Evolutionary conservation across 1,139 yeast species (phyloP).

Genomic region (Scheffersomyces parashehatae): DNA sequence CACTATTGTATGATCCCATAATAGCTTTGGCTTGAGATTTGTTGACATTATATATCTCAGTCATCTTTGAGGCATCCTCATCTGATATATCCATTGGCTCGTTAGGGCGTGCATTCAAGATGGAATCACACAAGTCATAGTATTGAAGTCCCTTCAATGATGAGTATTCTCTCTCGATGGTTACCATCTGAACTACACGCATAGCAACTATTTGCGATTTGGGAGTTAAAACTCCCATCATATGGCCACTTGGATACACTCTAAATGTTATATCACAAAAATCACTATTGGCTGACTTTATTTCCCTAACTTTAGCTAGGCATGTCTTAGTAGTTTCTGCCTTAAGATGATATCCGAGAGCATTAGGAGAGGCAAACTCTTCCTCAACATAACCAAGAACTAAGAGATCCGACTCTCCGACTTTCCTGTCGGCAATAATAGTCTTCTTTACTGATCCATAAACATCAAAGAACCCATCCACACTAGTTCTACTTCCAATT

Average conservation of each 20-base stretch:
- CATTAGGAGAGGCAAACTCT: constrained; percentile 14
- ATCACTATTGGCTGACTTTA: constrained; percentile 65
- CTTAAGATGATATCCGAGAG: constrained; percentile 26
- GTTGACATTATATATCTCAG: constrained; percentile 62
- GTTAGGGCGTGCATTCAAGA: constrained; percentile 66
- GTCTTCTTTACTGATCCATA: constrained; percentile 70
- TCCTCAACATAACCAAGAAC: constrained; percentile 57
- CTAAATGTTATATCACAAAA: constrained; percentile 74
- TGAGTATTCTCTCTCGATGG: constrained; percentile 89
- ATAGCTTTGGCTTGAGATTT: constrained; percentile 90
- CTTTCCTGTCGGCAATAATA: constrained; percentile 49
- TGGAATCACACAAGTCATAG: constrained; percentile 68
- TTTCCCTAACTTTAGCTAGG: constrained; percentile 75
- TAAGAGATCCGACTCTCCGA: constrained; percentile 77
- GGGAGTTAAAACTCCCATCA: constrained; percentile 61
- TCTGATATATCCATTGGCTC: constrained; percentile 35
- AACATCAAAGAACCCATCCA: constrained; percentile 87
- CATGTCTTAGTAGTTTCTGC: constrained; percentile 45
- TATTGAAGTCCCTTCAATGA: constrained; percentile 80
- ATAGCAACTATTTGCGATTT: constrained; percentile 64
- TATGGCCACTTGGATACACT: constrained; percentile 52
- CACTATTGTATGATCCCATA: constrained; percentile 61
- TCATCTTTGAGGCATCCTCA: constrained; percentile 38
- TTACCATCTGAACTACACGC: constrained; percentile 81
- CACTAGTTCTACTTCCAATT: constrained; percentile 78